Evolutionary conservation across 176 grass and related monocot species (phyloP).

Genomic region (Triticum monococcum): DNA sequence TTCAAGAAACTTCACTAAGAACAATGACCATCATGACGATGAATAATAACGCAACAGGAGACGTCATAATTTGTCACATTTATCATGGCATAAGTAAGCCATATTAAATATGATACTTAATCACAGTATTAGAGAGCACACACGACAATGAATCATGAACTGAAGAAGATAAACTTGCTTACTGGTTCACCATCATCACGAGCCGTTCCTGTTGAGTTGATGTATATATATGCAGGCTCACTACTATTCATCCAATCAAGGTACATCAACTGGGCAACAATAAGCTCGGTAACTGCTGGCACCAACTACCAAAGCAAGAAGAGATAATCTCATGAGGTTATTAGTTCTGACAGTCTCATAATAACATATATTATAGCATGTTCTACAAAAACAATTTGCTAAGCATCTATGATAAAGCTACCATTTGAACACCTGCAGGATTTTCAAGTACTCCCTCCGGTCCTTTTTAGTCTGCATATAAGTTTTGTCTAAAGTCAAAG

Average conservation of each 20-base stretch:
- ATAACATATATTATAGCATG: conserved; percentile 13
- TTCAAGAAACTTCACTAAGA: conserved; percentile 16
- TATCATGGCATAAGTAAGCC: not conserved
- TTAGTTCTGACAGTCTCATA: not conserved
- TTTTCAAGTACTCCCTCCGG: not conserved
- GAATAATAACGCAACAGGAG: not conserved
- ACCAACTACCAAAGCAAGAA: conserved; percentile 61
- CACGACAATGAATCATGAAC: not conserved
- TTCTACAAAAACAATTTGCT: not conserved
- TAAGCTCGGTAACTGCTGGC: conserved; percentile 76
- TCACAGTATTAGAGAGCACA: conserved; percentile 4
- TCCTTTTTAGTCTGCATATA: no score
- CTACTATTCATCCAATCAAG: conserved; percentile 90
- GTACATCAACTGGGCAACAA: conserved; percentile 85
- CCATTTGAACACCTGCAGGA: conserved; percentile 5
- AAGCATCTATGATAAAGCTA: conserved; percentile 13
- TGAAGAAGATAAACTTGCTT: conserved; percentile 38
- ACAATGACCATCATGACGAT: not conserved
- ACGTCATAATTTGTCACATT: not conserved
- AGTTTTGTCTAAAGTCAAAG: no score
- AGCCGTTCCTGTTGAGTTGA: conserved; percentile 86
- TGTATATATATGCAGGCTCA: conserved; percentile 88
- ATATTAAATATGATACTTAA: conserved; percentile 7
- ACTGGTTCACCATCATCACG: conserved; percentile 92
- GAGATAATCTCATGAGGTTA: conserved; percentile 3